Percentiles rank a stretch among this genome's conserved stretches.
Conservation (phyloP, 495 filamentous ascomycete species). For the Hyphodiscus hymeniophilus region DNA sequence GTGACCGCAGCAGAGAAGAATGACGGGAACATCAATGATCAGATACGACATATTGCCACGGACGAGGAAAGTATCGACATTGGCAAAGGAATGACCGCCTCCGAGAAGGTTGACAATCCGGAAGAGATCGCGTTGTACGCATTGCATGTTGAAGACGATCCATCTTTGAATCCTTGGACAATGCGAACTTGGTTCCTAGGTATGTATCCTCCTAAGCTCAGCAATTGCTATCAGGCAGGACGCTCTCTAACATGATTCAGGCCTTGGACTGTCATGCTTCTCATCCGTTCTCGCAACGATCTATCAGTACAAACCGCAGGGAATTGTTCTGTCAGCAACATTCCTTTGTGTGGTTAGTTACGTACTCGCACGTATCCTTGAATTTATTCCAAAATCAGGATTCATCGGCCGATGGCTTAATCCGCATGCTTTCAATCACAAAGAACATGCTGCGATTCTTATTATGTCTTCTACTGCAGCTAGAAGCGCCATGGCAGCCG, state of each 20-base stretch:
- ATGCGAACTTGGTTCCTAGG: constrained; percentile 9
- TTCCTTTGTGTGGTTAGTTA: constrained; percentile 35
- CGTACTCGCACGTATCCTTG: constrained; percentile 27
- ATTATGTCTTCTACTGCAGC: constrained; percentile 54
- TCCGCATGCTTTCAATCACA: constrained; percentile 68
- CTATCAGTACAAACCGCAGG: constrained; percentile 40
- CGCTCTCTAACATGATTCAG: not conserved
- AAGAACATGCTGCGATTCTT: constrained; percentile 67
- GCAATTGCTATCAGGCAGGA: too few species aligned
- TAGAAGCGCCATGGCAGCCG: constrained; percentile 26
- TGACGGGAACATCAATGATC: not conserved
- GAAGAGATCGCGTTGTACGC: constrained; percentile 1
- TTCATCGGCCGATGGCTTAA: constrained; percentile 41
- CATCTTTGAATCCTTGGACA: constrained; percentile 5
- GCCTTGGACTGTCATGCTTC: constrained; percentile 8
- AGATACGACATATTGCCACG: not conserved
- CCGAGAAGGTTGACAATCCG: constrained; percentile 3
- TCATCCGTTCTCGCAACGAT: constrained; percentile 19
- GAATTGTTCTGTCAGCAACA: constrained; percentile 30
- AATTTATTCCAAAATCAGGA: constrained; percentile 24
- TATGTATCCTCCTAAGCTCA: not conserved
- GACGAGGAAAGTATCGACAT: not conserved
- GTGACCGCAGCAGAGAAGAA: not conserved
- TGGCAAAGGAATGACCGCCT: constrained; percentile 2
- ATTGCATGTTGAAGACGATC: constrained; percentile 10